phyloP scores from a whole-genome alignment of 192 early-diverging fungal species.

The Lobulomyces angularis region DNA sequence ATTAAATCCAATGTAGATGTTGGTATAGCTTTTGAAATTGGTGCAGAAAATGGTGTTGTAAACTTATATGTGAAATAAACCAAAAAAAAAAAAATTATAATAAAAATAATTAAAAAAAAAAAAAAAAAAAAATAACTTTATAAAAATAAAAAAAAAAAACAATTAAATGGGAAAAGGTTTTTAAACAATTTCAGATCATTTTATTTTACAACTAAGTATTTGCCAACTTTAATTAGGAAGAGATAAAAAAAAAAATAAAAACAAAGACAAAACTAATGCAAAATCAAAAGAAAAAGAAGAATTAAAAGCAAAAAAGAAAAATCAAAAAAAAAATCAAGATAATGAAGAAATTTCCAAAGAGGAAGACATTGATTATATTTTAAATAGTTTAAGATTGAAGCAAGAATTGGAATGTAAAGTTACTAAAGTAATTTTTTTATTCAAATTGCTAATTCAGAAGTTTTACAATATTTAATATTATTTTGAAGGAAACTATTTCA shows the following conservation, averaged over 20 bases:
- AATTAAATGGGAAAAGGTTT: constrained; percentile 36
- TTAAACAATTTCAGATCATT: no score
- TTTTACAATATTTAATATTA: constrained; percentile 4
- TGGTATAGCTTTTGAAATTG: constrained; percentile 71
- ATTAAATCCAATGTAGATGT: constrained; percentile 87
- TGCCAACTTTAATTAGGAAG: no score
- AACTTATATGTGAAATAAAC: constrained; percentile 12
- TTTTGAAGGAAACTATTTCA: neutral
- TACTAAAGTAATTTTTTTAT: constrained; percentile 16
- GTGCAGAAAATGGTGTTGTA: constrained; percentile 14
- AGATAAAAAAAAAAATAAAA: constrained; percentile 13
- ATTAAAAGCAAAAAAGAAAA: constrained; percentile 11
- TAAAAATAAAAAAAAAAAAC: constrained; percentile 19
- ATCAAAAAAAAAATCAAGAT: constrained; percentile 26
- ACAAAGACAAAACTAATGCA: constrained; percentile 7
- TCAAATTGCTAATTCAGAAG: constrained; percentile 25
- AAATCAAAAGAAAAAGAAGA: constrained; percentile 7
- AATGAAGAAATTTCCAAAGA: constrained; percentile 32
- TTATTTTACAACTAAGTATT: no score
- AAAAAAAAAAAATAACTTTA: constrained; percentile 13
- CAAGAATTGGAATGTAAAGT: neutral
- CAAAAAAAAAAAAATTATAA: constrained; percentile 12
- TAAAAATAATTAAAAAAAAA: constrained; percentile 8
- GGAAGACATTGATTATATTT: constrained; percentile 57
- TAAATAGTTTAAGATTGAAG: constrained; percentile 27